These are phyloP conservation scores for Danielozyma ontarioensis DNA, from an alignment of 805 yeast genomes.

Conservation along the genomic window DNA sequence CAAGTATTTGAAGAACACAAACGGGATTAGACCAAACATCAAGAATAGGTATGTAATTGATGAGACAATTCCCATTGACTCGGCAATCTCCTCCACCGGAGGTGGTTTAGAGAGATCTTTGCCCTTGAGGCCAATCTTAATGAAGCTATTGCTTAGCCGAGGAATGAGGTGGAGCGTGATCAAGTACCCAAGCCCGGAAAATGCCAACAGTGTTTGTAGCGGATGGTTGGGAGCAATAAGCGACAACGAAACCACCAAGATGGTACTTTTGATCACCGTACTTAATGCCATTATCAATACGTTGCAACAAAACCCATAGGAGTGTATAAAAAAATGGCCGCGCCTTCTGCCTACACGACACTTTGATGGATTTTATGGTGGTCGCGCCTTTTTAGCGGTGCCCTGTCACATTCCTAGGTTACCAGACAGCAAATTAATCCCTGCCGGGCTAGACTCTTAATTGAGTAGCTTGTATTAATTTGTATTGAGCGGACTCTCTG, in stretches of 20 bases:
- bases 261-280: conserved; percentile 2
- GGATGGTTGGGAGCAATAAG: conserved; percentile 40
- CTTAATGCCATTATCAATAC: background rate
- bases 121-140: conserved; percentile 79
- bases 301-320: no score
- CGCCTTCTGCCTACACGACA: no score
- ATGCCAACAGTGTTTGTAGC: conserved; percentile 57
- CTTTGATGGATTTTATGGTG: no score
- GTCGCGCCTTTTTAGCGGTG: no score
- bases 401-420: no score
- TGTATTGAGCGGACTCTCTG: no score
- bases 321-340: no score
- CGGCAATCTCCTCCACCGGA: conserved; percentile 66
- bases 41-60: conserved; percentile 76
- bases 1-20: conserved; percentile 72
- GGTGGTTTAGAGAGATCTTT: conserved; percentile 72
- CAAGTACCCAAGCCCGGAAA: conserved; percentile 61
- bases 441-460: no score
- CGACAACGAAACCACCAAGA: conserved; percentile 15
- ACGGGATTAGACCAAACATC: conserved; percentile 84
- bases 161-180: conserved; percentile 64
- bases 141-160: conserved; percentile 56
- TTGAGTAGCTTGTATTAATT: no score
- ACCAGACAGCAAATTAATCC: no score
- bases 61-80: conserved; percentile 86